These are phyloP conservation scores for Herpotrichia juniperi DNA, from an alignment of 2,329 filamentous ascomycete genomes.

Conservation along the genomic window DNA sequence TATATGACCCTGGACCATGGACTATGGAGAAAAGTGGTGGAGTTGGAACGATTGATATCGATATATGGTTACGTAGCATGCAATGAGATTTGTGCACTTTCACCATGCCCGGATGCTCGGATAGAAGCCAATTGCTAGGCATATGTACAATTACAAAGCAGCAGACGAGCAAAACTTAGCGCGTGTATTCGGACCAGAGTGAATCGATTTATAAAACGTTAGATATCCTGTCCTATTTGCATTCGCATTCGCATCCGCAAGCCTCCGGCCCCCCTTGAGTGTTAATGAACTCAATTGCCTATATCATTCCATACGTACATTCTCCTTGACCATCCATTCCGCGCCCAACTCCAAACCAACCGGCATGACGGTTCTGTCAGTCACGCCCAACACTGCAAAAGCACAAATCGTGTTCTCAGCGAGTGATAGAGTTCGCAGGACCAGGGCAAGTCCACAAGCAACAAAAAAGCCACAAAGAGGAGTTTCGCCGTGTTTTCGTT, in stretches of 20 bases:
- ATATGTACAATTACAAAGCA: constrained; percentile 2
- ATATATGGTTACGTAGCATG: too few relatives aligned
- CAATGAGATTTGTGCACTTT: background rate
- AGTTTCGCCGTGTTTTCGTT: background rate
- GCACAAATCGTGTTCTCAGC: background rate
- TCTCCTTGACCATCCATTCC: background rate
- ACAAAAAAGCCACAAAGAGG: background rate
- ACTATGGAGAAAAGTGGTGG: too few relatives aligned
- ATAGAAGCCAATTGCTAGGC: too few relatives aligned
- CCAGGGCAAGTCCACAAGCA: background rate
- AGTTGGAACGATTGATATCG: too few relatives aligned
- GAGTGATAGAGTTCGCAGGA: background rate
- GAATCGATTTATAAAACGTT: constrained; percentile 1
- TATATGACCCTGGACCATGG: background rate
- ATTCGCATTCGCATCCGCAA: too few relatives aligned
- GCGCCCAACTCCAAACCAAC: background rate
- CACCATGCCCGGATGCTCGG: background rate
- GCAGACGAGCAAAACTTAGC: background rate
- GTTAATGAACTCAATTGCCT: background rate
- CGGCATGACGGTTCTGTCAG: background rate
- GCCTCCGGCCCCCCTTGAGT: background rate
- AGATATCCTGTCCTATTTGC: background rate
- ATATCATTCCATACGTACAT: background rate
- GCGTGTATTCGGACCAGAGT: background rate
- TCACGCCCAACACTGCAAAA: background rate